Evolutionary conservation across 768 basidiomycete genomes (phyloP), one percentile per base, ranked within the genome.

Genomic region (Melanogaster broomeanus): DNA sequence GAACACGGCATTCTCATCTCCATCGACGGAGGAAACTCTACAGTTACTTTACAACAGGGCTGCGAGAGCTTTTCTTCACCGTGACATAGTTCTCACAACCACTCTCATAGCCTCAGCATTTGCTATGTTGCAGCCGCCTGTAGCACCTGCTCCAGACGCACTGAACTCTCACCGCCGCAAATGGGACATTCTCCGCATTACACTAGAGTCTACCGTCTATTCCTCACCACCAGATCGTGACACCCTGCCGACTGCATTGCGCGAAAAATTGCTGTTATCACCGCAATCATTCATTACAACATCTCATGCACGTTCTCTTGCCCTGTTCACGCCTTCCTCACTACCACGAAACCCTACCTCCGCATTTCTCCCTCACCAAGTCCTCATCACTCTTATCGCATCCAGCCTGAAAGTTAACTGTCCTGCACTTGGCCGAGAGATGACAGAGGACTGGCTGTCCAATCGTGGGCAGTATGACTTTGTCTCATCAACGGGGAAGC

Each of bases 141-240:
- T 65, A 12, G 47, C 52, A 6, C 64, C 59, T 6, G 49, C 48
- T 0, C 57, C 61, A 37, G 83, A 84, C 52, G 42, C 59, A 3
- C 73, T 82, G 4, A 73, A 77, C 49, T 70, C 78, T 19, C 72
- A 76, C 42, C 82, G 90, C 16, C 76, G 84, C 49, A 92, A 91
- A 72, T 93, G 91, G 91, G 90, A 93, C 61, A 83, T 93, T 49
- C 82, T 93, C 7, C 80, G 91, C 22, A 86, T 93, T 55, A 93
- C 90, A 0, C 77, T 91, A 48, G 90, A 93, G 64, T 82, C 85
- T 1, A 89, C 85, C 1, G 69, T 88, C 24, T 90, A 87, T 61
- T 66, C 81, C 13, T 77, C 86, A 3, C 73, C 74, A 1, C 79
- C 83, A 18, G 65, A 69, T 45, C 56, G 57, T 25, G n/a, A 48